Percentiles rank a stretch among this genome's conserved stretches.
Evolutionary conservation across 2,329 filamentous ascomycete species (phyloP).

Genomic region (Stemphylium beticola): DNA sequence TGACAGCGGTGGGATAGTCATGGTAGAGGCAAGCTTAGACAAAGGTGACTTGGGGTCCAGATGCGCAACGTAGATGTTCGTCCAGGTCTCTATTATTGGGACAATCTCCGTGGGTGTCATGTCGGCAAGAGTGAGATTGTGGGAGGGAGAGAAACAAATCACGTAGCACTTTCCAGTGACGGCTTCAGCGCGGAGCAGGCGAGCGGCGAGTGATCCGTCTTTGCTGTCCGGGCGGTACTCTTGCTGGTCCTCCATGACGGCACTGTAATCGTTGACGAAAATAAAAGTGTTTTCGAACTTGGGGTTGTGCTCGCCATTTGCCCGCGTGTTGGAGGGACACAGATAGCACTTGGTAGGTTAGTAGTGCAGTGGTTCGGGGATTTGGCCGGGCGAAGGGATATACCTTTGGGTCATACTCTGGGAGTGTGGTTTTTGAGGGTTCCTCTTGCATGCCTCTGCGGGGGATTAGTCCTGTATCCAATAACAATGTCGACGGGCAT

Average conservation of each 20-base stretch:
- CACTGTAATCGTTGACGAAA: slow-evolving; percentile 97
- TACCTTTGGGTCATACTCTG: slow-evolving; percentile 76
- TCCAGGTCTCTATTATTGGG: slow-evolving; percentile 88
- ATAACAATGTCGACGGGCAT: not conserved
- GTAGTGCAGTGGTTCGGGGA: slow-evolving; percentile 4
- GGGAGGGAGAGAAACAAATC: slow-evolving; percentile 87
- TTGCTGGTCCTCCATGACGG: slow-evolving; percentile 90
- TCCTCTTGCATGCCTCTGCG: slow-evolving; percentile 56
- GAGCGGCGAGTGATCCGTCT: slow-evolving; percentile 66
- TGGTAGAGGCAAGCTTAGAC: slow-evolving; percentile 53
- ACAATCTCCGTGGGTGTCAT: slow-evolving; percentile 78
- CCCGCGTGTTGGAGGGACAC: slow-evolving; percentile 88
- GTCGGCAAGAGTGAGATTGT: slow-evolving; percentile 92
- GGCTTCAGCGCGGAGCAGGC: slow-evolving; percentile 80
- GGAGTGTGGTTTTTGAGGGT: slow-evolving; percentile 58
- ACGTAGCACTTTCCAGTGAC: slow-evolving; percentile 98
- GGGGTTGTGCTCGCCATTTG: slow-evolving; percentile 85
- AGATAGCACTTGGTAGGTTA: slow-evolving; percentile 76
- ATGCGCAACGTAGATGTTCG: slow-evolving; percentile 83
- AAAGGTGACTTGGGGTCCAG: slow-evolving; percentile 75
- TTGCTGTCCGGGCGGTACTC: slow-evolving; percentile 69
- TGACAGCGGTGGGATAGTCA: slow-evolving; percentile 55
- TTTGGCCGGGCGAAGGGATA: slow-evolving; percentile 5
- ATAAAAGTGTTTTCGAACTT: slow-evolving; percentile 86
- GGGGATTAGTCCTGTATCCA: slow-evolving; percentile 11